These are phyloP conservation scores for Tranzscheliella williamsii DNA, from an alignment of 1,284 basidiomycete genomes.

Conservation along the genomic window DNA sequence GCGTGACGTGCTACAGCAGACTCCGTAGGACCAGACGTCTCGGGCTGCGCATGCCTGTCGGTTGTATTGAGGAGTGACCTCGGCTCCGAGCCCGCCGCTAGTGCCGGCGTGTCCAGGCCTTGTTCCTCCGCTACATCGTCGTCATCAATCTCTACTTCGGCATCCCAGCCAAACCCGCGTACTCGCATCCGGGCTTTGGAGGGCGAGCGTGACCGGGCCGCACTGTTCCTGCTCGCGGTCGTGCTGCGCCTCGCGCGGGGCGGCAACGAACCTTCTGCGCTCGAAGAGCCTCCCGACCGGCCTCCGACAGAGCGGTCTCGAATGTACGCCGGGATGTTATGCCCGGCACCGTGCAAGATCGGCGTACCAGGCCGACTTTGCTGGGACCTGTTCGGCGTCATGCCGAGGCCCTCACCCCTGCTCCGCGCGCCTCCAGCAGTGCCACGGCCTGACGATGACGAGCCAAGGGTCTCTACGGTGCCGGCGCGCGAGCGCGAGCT, in stretches of 20 bases:
- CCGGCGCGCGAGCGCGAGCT: slow-evolving; percentile 20
- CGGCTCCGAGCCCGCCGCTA: slow-evolving; percentile 40
- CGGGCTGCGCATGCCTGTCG: neutral
- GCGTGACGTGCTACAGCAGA: neutral
- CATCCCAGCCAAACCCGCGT: slow-evolving; percentile 38
- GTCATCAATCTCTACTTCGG: slow-evolving; percentile 44
- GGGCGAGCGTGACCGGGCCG: slow-evolving; percentile 16
- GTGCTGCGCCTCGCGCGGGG: slow-evolving; percentile 12
- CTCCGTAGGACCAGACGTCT: neutral
- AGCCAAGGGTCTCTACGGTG: slow-evolving; percentile 17
- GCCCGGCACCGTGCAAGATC: neutral
- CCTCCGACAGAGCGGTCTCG: slow-evolving; percentile 9
- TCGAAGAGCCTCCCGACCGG: slow-evolving; percentile 8
- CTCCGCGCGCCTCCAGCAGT: neutral
- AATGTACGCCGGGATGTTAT: slow-evolving; percentile 13
- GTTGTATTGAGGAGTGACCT: neutral
- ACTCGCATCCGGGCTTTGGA: slow-evolving; percentile 26
- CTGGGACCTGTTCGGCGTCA: slow-evolving; percentile 21
- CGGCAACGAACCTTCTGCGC: slow-evolving; percentile 26
- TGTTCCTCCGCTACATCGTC: slow-evolving; percentile 31
- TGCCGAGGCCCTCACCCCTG: slow-evolving; percentile 14
- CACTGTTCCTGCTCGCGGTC: slow-evolving; percentile 1
- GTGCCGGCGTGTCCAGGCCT: slow-evolving; percentile 30
- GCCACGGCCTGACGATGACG: slow-evolving; percentile 9
- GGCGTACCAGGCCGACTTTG: slow-evolving; percentile 22